Conservation (phyloP, 2,329 filamentous ascomycete species). For the Colletotrichum limetticola region DNA sequence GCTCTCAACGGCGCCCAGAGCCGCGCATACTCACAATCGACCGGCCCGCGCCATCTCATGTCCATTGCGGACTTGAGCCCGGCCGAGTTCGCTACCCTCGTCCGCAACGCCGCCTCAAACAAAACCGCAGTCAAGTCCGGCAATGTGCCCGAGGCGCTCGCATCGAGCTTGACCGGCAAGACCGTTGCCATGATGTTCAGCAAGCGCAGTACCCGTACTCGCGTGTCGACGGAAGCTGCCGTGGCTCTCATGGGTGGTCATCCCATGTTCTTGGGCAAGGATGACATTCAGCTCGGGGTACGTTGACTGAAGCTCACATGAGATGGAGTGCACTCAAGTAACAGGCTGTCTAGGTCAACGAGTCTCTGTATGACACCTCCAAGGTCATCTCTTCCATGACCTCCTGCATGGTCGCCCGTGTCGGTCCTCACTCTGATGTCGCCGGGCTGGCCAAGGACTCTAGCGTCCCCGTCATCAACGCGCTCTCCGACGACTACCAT, state of each 20-base stretch:
- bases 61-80: slow-evolving; percentile 89
- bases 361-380: slow-evolving; percentile 92
- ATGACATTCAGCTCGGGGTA: slow-evolving; percentile 95
- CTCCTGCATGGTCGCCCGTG: slow-evolving; percentile 83
- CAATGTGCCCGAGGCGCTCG: slow-evolving; percentile 67
- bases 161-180: slow-evolving; percentile 74
- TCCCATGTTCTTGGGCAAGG: slow-evolving; percentile 95
- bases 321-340: not conserved
- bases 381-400: slow-evolving; percentile 95
- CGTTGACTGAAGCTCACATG: slow-evolving; percentile 41
- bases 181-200: slow-evolving; percentile 96
- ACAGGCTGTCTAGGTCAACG: slow-evolving; percentile 73
- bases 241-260: slow-evolving; percentile 90
- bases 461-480: slow-evolving; percentile 85
- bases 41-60: slow-evolving; percentile 82
- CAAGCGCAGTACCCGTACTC: slow-evolving; percentile 93
- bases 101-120: slow-evolving; percentile 82
- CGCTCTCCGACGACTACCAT: slow-evolving; percentile 90
- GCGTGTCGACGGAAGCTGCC: slow-evolving; percentile 92
- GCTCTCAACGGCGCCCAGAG: slow-evolving; percentile 50
- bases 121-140: slow-evolving; percentile 82
- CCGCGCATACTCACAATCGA: slow-evolving; percentile 54
- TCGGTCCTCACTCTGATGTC: slow-evolving; percentile 81
- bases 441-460: slow-evolving; percentile 76
- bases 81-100: slow-evolving; percentile 81